Evolutionary conservation across 257 asterid genomes (phyloP).

Genomic region (Schizonepeta tenuifolia): DNA sequence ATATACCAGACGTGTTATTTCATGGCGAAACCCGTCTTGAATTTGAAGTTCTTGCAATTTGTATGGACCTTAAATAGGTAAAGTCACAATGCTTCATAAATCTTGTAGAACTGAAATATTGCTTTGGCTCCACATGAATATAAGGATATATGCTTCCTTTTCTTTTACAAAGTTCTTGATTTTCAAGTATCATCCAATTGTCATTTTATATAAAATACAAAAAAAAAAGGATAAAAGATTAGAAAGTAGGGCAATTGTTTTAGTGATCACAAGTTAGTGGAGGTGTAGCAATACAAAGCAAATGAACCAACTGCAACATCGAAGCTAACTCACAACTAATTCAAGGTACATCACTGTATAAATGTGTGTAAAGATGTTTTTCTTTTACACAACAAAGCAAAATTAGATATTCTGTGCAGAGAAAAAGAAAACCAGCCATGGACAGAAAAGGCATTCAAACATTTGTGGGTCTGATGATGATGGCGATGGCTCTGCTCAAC

Average conservation of each 20-base stretch:
- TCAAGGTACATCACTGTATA: neutral
- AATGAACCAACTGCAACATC: conserved; percentile 42
- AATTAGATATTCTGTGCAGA: neutral
- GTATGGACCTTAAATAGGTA: too few species aligned
- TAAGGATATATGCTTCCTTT: neutral
- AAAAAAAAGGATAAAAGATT: neutral
- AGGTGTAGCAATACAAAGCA: conserved; percentile 37
- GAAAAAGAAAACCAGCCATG: conserved; percentile 34
- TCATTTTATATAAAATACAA: neutral
- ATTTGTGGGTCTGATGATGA: conserved; percentile 31
- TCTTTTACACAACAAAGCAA: conserved; percentile 17
- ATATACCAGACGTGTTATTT: too few species aligned
- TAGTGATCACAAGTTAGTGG: conserved; percentile 33
- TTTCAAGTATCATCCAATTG: neutral
- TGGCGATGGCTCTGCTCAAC: conserved; percentile 26
- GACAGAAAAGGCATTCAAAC: conserved; percentile 35
- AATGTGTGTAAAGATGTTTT: neutral
- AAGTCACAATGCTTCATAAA: neutral
- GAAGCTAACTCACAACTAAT: neutral
- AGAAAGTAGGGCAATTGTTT: neutral
- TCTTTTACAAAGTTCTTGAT: neutral
- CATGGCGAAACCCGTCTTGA: too few species aligned
- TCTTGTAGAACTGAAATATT: too few species aligned
- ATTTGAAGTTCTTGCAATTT: neutral
- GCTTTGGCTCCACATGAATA: neutral